A percentile compares a stretch with the other conserved stretches of the same genome.
Conservation (phyloP, 441 rosid genomes). For the Metrosideros polymorpha region DNA sequence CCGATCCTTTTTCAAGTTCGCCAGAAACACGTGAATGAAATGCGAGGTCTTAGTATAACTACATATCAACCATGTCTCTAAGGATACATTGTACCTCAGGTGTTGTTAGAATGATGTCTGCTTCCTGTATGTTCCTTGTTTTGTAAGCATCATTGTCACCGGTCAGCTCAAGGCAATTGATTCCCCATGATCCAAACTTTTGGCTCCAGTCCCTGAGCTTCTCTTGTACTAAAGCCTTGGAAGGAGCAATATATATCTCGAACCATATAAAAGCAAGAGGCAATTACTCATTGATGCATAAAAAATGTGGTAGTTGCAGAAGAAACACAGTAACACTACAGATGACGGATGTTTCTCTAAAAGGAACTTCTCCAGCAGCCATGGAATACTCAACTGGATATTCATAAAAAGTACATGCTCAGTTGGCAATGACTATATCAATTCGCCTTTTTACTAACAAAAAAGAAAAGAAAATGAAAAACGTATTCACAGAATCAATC, state of each 20-base stretch:
- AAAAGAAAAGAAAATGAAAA: no score
- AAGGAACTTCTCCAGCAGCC: neutral
- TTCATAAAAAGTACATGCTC: neutral
- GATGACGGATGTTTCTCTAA: neutral
- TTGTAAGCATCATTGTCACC: conserved; percentile 85
- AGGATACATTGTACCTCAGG: conserved; percentile 68
- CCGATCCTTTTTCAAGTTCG: neutral
- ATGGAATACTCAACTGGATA: neutral
- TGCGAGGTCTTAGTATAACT: neutral
- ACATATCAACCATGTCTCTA: neutral
- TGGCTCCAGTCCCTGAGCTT: conserved; percentile 92
- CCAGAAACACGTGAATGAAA: neutral
- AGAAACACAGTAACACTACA: neutral
- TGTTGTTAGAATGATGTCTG: conserved; percentile 88
- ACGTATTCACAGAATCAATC: neutral
- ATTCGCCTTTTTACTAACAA: neutral
- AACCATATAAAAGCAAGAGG: conserved; percentile 11
- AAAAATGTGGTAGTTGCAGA: neutral
- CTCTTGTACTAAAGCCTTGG: conserved; percentile 97
- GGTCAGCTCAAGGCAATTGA: conserved; percentile 86
- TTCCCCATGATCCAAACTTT: conserved; percentile 75
- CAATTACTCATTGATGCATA: neutral
- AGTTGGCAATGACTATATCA: neutral
- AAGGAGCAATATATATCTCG: conserved; percentile 89
- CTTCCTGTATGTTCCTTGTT: conserved; percentile 69